phyloP scores from a whole-genome alignment of 2,329 filamentous ascomycete species.

The Stromatinia cepivora region DNA sequence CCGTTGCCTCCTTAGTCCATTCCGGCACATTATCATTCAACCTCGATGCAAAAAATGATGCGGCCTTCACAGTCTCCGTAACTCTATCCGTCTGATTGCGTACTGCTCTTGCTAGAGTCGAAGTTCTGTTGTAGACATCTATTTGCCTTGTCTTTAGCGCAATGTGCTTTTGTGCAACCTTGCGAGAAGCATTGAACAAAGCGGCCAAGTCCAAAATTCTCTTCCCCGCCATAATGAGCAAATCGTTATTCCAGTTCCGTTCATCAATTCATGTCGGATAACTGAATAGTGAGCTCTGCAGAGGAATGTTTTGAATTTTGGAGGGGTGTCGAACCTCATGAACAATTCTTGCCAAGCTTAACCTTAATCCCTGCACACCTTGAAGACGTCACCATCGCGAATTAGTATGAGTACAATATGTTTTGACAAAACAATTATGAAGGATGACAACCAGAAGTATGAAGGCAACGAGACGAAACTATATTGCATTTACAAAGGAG shows the following conservation, averaged over 20 bases:
- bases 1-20: slow-evolving; percentile 35
- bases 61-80: slow-evolving; percentile 61
- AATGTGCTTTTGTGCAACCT: slow-evolving; percentile 63
- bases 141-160: slow-evolving; percentile 59
- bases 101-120: slow-evolving; percentile 61
- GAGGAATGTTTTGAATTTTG: neutral
- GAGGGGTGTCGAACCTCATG: slow-evolving; percentile 3
- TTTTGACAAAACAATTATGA: neutral
- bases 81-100: slow-evolving; percentile 62
- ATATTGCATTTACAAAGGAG: no score
- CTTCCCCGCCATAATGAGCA: slow-evolving; percentile 53
- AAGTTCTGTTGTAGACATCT: slow-evolving; percentile 63
- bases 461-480: neutral
- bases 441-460: neutral
- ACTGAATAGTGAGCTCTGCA: neutral
- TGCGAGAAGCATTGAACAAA: slow-evolving; percentile 67
- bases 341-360: slow-evolving; percentile 11
- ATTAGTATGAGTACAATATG: no score
- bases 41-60: slow-evolving; percentile 57
- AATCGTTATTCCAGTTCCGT: slow-evolving; percentile 6
- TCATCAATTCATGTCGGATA: slow-evolving; percentile 30
- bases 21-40: slow-evolving; percentile 51
- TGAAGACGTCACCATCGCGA: slow-evolving; percentile 5
- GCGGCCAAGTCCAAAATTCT: slow-evolving; percentile 70
- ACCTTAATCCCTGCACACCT: slow-evolving; percentile 15